Evolutionary conservation across 2,329 filamentous ascomycete genomes (phyloP), one percentile per base, ranked within the genome.

Genomic region (Fusarium anthophilum): DNA sequence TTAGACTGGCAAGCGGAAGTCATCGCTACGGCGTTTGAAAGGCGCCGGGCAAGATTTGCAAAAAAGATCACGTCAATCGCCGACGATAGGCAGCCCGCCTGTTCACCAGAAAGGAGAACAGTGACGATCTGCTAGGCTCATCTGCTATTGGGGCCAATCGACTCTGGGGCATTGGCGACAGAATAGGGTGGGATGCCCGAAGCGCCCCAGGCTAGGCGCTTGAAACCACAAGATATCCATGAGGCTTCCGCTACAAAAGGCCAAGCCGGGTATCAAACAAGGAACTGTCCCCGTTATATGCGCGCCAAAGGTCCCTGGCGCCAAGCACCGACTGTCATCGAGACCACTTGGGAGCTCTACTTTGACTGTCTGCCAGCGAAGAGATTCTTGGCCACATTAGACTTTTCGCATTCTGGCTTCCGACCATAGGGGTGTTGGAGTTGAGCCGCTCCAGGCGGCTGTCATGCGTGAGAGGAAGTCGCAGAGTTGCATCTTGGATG

Each of bases 1-100:
- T 96, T 47, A 87, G 93, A 55, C 85, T 96, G 79, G 93, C 94
- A 5, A 87, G 87, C 55, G 88, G 88, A 6, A 82, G 86, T 28
- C 84, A 83, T 35, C 81, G 87, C 69, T 88, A 86, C 73, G 89
- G 80, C 78, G 38, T 45, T 83, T 72, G 87, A 79, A 37, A 70
- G 45, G 24, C 48, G 24, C 37, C 26, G 32, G 48, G n/a, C 44
- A 43, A 56, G 45, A 43, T n/a, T 39, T 51, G 26, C 26, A 22
- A 38, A 32, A 32, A 67, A 22, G 26, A 57, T 32, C 26, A 58
- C 14, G 41, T 43, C 37, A 70, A 53, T 28, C 26, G 24, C 30
- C 45, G 55, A 24, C 41, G 20, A 44, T 39, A 61, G 43, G 30
- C 35, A 58, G 38, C 41, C 13, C 30, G n/a, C 57, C 26, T 48